Conservation (phyloP, 2,329 filamentous ascomycete genomes). For the Apiospora saccharicola region DNA sequence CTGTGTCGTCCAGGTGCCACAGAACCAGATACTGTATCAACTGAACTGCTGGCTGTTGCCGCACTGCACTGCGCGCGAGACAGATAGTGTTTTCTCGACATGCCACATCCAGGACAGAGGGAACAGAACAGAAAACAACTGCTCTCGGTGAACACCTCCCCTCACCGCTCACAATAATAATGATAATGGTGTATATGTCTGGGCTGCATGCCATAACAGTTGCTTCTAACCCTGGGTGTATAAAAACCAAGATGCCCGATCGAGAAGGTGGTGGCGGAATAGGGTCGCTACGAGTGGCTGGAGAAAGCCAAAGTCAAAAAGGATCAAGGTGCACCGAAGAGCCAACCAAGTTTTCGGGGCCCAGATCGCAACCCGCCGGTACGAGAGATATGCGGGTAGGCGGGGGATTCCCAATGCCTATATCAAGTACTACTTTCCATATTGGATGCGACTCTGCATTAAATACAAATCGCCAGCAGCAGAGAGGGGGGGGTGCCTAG, state of each 20-base stretch:
- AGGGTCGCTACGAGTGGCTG: neutral
- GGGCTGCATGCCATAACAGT: neutral
- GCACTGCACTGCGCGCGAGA: neutral
- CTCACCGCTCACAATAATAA: neutral
- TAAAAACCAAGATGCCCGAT: neutral
- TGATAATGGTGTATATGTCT: neutral
- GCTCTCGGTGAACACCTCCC: neutral
- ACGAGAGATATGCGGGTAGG: neutral
- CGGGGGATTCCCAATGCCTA: neutral
- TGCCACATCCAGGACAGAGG: neutral
- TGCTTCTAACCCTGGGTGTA: neutral
- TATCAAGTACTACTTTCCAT: neutral
- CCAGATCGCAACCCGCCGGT: slow-evolving; percentile 6
- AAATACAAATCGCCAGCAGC: neutral
- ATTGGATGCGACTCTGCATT: neutral
- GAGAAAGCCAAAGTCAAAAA: neutral
- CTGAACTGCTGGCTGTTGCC: neutral
- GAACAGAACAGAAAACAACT: neutral
- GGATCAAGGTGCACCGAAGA: neutral
- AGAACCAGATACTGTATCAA: neutral
- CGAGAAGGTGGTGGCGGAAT: slow-evolving; percentile 1
- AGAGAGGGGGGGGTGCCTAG: no score
- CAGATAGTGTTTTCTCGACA: neutral
- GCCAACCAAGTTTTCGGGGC: neutral
- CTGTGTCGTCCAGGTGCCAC: neutral